Evolutionary conservation across 495 filamentous ascomycete species (phyloP).

Genomic region (Hyaloscypha bicolor): DNA sequence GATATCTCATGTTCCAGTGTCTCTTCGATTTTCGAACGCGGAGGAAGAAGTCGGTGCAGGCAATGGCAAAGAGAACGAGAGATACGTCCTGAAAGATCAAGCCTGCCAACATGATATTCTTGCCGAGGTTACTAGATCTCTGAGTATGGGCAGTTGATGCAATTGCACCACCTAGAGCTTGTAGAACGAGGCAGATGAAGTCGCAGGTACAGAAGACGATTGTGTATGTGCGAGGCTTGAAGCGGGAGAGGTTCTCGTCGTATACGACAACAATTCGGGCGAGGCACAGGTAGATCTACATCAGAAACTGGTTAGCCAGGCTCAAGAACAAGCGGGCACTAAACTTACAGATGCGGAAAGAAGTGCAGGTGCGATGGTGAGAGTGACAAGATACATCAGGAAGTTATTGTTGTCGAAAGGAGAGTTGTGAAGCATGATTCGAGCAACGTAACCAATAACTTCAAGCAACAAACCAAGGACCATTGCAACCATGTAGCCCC

Average conservation of each 20-base stretch:
- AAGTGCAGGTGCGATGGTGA: constrained; percentile 60
- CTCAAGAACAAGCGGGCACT: background rate
- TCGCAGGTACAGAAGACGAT: constrained; percentile 56
- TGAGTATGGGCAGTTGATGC: constrained; percentile 45
- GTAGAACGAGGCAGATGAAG: constrained; percentile 54
- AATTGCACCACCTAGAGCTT: constrained; percentile 56
- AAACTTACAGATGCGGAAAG: constrained; percentile 46
- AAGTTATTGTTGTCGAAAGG: constrained; percentile 42
- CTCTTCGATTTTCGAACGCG: constrained; percentile 16
- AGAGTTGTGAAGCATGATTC: constrained; percentile 42
- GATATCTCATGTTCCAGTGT: constrained; percentile 32
- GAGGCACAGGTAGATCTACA: constrained; percentile 56
- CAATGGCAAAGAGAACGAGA: constrained; percentile 24
- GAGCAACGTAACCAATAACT: constrained; percentile 43
- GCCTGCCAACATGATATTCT: constrained; percentile 34
- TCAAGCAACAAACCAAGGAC: constrained; percentile 42
- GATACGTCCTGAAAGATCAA: constrained; percentile 31
- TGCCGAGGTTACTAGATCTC: constrained; percentile 16
- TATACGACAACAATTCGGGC: constrained; percentile 54
- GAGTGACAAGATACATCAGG: constrained; percentile 47
- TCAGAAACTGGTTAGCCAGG: background rate
- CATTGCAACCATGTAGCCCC: constrained; percentile 44
- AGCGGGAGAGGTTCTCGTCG: constrained; percentile 47
- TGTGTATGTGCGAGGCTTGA: constrained; percentile 53
- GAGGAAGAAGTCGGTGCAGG: constrained; percentile 28